Percentiles rank a stretch among this genome's conserved stretches.
Conservation (phyloP, 345 rosid genomes). For the Citrus sp. region DNA sequence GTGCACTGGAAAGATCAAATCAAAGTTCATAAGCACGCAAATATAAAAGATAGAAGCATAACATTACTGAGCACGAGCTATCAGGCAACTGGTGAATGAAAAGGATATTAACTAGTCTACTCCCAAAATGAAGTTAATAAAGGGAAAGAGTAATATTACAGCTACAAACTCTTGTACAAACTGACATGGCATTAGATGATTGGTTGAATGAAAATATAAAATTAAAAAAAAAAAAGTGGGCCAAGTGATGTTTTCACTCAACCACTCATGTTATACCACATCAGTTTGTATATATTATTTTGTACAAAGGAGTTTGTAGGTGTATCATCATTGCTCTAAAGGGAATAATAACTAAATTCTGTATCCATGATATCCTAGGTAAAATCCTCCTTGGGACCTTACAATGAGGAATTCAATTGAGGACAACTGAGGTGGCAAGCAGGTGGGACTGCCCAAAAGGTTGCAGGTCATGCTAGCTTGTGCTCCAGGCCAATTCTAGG, state of each 20-base stretch:
- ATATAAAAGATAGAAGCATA: constrained; percentile 7
- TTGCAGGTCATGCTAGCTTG: neutral
- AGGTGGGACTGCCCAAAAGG: neutral
- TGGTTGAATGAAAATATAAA: too few species aligned
- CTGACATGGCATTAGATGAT: too few species aligned
- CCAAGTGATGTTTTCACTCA: too few species aligned
- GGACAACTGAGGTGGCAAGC: neutral
- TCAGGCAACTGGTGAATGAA: neutral
- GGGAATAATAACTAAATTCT: neutral
- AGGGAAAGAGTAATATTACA: neutral
- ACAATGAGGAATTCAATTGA: neutral
- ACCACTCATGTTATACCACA: too few species aligned
- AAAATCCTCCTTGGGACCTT: neutral
- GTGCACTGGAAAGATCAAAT: constrained; percentile 87
- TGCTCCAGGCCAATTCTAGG: neutral
- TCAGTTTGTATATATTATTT: too few species aligned
- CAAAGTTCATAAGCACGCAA: constrained; percentile 70
- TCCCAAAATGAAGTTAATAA: neutral
- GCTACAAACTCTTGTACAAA: too few species aligned
- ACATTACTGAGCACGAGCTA: neutral
- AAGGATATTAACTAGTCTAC: neutral
- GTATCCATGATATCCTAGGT: neutral
- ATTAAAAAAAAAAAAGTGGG: too few species aligned
- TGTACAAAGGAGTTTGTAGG: too few species aligned
- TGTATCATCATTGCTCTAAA: too few species aligned